Conservation (phyloP, 2,329 filamentous ascomycete species). For the Ophiosphaerella narmari region DNA sequence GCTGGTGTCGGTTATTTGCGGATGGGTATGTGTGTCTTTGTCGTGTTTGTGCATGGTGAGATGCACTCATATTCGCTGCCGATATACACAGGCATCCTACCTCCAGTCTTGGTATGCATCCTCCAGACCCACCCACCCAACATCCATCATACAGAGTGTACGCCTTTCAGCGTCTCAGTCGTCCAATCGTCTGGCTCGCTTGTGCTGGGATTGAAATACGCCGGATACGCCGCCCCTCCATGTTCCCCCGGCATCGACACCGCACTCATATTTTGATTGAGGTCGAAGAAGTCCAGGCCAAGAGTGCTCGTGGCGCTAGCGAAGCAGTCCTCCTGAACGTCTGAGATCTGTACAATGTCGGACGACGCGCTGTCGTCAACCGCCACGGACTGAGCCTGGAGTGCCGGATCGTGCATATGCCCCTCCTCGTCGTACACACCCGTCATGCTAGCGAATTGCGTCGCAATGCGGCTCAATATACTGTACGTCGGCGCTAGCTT, state of each 20-base stretch:
- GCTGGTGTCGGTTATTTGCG: too few relatives aligned
- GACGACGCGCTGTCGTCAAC: conserved; percentile 11
- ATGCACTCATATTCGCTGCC: too few relatives aligned
- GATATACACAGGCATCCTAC: too few relatives aligned
- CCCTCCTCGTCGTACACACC: conserved; percentile 16
- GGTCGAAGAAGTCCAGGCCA: conserved; percentile 26
- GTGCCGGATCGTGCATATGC: conserved; percentile 1
- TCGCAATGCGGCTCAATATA: conserved; percentile 24
- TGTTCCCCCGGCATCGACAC: background rate
- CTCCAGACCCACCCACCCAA: too few relatives aligned
- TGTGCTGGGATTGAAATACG: conserved; percentile 8
- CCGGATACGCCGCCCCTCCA: conserved; percentile 10
- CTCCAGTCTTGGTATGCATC: too few relatives aligned
- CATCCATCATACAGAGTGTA: conserved; percentile 15
- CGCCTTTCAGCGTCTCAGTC: conserved; percentile 18
- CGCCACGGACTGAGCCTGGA: conserved; percentile 4
- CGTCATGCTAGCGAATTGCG: conserved; percentile 31
- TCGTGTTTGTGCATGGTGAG: too few relatives aligned
- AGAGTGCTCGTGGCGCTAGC: conserved; percentile 23
- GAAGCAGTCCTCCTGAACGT: conserved; percentile 28
- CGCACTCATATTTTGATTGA: conserved; percentile 8
- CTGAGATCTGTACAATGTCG: conserved; percentile 13
- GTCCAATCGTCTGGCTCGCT: conserved; percentile 28
- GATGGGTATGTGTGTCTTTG: too few relatives aligned
- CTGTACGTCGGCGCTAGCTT: conserved; percentile 25